A percentile compares a stretch with the other conserved stretches of the same genome.
These are phyloP conservation scores for Aspergillus aculeatinus DNA, from an alignment of 2,329 filamentous ascomycete genomes.

Conservation along the genomic window DNA sequence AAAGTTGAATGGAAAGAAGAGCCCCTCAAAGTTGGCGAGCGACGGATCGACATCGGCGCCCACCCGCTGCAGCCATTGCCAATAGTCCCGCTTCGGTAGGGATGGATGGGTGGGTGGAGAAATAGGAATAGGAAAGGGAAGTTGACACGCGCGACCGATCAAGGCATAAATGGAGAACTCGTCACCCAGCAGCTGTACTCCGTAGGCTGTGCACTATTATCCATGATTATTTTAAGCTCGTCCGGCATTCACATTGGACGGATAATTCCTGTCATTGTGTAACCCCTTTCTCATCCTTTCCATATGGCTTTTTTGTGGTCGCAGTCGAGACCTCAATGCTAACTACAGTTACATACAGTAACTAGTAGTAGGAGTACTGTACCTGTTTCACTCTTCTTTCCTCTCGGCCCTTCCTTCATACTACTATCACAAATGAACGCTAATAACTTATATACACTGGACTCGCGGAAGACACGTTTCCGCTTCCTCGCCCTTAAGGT, in stretches of 20 bases:
- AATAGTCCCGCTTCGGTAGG: constrained; percentile 37
- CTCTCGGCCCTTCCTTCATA: no score
- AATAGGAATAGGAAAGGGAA: background rate
- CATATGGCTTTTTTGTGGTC: background rate
- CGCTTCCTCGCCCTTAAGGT: background rate
- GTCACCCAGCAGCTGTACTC: constrained; percentile 5
- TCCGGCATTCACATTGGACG: constrained; percentile 9
- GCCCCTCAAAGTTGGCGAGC: constrained; percentile 22
- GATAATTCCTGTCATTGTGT: constrained; percentile 2
- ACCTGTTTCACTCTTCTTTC: no score
- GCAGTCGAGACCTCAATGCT: background rate
- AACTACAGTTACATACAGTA: background rate
- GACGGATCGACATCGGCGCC: constrained; percentile 38
- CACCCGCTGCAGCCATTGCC: constrained; percentile 34
- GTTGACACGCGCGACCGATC: constrained; percentile 5
- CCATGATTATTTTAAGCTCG: constrained; percentile 16
- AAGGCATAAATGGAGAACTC: constrained; percentile 7
- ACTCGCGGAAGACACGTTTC: background rate
- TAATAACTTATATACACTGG: no score
- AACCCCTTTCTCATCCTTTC: background rate
- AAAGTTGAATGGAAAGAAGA: background rate
- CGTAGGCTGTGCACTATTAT: no score
- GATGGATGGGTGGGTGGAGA: constrained; percentile 21
- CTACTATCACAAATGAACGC: no score
- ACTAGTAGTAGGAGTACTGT: no score